These are phyloP conservation scores for Phytophthora pini DNA, from an alignment of 352 stramenopile species.

Conservation along the genomic window DNA sequence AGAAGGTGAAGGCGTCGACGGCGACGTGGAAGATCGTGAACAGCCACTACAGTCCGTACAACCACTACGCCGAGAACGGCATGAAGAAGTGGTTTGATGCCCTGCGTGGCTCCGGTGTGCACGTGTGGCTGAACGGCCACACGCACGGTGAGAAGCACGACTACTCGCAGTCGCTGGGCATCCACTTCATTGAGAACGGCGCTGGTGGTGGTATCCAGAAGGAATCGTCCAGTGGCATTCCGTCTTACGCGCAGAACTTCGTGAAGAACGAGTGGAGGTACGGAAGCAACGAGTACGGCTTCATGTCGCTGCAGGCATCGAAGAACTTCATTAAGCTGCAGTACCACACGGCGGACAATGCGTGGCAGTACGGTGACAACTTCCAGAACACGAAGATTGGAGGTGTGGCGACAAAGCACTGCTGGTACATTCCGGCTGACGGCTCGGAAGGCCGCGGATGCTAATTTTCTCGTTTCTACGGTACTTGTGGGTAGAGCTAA, in stretches of 20 bases:
- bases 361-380: slow-evolving; percentile 15
- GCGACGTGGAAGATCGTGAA: slow-evolving; percentile 34
- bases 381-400: slow-evolving; percentile 20
- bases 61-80: slow-evolving; percentile 21
- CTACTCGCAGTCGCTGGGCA: slow-evolving; percentile 16
- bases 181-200: slow-evolving; percentile 31
- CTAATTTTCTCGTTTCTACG: slow-evolving; percentile 4
- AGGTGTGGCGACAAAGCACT: slow-evolving; percentile 22
- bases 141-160: slow-evolving; percentile 32
- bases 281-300: slow-evolving; percentile 21
- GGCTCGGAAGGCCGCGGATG: slow-evolving; percentile 18
- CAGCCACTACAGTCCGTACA: slow-evolving; percentile 23
- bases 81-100: slow-evolving; percentile 35
- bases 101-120: slow-evolving; percentile 10
- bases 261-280: slow-evolving; percentile 28
- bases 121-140: slow-evolving; percentile 27
- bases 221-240: slow-evolving; percentile 27
- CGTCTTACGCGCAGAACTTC: slow-evolving; percentile 7
- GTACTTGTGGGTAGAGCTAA: not conserved
- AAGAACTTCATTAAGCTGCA: slow-evolving; percentile 27
- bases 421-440: slow-evolving; percentile 30
- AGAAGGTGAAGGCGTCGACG: slow-evolving; percentile 27
- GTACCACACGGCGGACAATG: slow-evolving; percentile 23
- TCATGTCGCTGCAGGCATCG: slow-evolving; percentile 25
- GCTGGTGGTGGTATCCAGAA: slow-evolving; percentile 27